Percentiles rank a stretch among this genome's conserved stretches.
Conservation (phyloP, 345 rosid species). For the Eucalyptus sideroxylon region DNA sequence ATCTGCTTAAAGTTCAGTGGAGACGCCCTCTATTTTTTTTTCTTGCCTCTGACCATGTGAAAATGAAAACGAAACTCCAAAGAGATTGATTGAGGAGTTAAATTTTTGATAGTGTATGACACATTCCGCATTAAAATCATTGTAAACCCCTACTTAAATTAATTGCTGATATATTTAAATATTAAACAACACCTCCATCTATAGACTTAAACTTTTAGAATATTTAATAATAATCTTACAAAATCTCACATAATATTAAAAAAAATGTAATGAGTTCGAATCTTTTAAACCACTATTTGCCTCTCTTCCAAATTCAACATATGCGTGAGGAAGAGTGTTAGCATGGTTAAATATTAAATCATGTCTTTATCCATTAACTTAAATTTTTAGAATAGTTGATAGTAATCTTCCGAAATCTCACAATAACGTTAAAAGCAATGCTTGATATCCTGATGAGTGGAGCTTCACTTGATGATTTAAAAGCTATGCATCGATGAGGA, state of each 20-base stretch:
- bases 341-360: not conserved
- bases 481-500: not conserved
- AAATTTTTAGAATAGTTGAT: rapidly evolving
- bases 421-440: not conserved
- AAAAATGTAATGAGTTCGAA: rapidly evolving
- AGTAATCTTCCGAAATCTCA: no score
- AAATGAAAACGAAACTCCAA: not conserved
- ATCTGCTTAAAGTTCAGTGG: not conserved
- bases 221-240: rapidly evolving
- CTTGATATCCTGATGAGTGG: not conserved
- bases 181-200: not conserved
- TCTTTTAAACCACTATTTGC: rapidly evolving
- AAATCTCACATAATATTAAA: no score
- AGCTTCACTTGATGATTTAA: not conserved
- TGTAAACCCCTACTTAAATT: not conserved
- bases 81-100: not conserved
- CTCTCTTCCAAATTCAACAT: not conserved
- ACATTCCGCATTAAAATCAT: not conserved
- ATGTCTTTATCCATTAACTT: no score
- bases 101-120: not conserved
- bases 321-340: not conserved
- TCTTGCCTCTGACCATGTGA: not conserved
- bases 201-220: no score
- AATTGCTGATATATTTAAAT: not conserved
- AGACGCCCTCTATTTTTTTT: not conserved